Evolutionary conservation across 768 basidiomycete genomes (phyloP).

Genomic region (Lactarius hatsudake): DNA sequence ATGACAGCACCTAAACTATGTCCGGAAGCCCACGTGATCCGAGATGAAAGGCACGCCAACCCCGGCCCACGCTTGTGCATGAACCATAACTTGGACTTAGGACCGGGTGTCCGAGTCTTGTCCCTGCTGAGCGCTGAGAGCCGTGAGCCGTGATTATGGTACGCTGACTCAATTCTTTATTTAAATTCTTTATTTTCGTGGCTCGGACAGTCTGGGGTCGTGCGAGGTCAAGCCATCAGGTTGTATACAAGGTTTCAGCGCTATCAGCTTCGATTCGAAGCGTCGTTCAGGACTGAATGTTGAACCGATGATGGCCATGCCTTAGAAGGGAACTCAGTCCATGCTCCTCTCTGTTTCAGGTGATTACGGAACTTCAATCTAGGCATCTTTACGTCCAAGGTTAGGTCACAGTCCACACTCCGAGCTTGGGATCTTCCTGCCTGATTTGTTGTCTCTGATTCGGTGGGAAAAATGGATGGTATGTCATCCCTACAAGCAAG

Average conservation of each 20-base stretch:
- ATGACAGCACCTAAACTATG: background rate
- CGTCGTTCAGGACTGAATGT: background rate
- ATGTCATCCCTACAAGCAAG: background rate
- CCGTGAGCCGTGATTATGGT: background rate
- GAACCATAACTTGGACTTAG: background rate
- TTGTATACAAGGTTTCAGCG: background rate
- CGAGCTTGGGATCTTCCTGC: background rate
- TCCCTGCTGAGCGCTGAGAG: background rate
- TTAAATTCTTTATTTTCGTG: background rate
- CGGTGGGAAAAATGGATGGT: background rate
- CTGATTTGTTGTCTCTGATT: background rate
- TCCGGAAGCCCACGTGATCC: background rate
- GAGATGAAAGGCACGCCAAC: background rate
- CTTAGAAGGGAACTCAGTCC: background rate
- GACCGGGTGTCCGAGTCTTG: background rate
- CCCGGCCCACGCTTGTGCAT: background rate
- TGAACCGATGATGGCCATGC: too few species aligned
- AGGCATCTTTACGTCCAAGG: background rate
- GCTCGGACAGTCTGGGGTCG: background rate
- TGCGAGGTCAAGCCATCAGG: background rate
- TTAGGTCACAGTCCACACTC: background rate
- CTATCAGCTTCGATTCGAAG: background rate
- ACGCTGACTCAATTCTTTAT: background rate
- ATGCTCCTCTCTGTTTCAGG: background rate
- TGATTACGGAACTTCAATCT: background rate